phyloP scores from a whole-genome alignment of 257 asterid species.

The Solanum chmielewskii region DNA sequence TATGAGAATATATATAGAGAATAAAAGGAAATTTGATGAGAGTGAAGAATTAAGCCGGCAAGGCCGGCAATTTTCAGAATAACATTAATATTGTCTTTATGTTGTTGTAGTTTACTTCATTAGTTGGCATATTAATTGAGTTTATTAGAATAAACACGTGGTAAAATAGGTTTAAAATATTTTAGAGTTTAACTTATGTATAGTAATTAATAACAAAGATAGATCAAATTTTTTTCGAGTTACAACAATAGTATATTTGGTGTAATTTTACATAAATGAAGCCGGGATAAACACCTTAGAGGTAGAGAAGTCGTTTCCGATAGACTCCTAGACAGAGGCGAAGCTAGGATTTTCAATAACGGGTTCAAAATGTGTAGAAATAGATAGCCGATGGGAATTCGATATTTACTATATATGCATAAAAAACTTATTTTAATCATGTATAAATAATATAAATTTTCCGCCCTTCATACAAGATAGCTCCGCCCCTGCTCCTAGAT shows the following conservation, averaged over 20 bases:
- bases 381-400: too few species aligned
- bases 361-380: too few species aligned
- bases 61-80: constrained; percentile 5
- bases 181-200: not conserved
- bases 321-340: too few species aligned
- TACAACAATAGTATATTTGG: too few species aligned
- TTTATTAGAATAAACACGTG: not conserved
- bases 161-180: not conserved
- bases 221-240: fast-evolving
- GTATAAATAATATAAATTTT: too few species aligned
- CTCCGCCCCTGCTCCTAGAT: too few species aligned
- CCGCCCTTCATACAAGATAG: too few species aligned
- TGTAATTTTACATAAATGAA: too few species aligned
- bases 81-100: not conserved
- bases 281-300: fast-evolving
- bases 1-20: not conserved
- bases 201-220: not conserved
- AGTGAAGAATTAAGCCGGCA: constrained; percentile 15
- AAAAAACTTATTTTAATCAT: too few species aligned
- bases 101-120: not conserved
- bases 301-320: not conserved
- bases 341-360: too few species aligned
- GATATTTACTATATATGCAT: too few species aligned
- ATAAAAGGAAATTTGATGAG: not conserved
- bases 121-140: not conserved